These are phyloP conservation scores for Cymbopogon citratus DNA, from an alignment of 176 grass and related monocot genomes.

Conservation along the genomic window DNA sequence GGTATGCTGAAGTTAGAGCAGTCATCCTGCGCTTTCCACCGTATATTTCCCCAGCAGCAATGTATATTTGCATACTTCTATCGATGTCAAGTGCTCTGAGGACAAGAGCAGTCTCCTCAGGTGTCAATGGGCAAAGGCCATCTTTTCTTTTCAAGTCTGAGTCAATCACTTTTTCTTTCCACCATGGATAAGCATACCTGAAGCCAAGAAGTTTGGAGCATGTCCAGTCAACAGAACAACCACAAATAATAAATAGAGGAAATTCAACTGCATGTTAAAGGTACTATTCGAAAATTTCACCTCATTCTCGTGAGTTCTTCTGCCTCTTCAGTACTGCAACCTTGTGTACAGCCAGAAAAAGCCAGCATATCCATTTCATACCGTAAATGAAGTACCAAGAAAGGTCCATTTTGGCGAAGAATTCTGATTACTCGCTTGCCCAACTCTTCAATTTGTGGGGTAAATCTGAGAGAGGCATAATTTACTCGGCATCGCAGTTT, in stretches of 20 bases:
- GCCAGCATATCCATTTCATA: constrained; percentile 99
- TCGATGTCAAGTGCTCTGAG: constrained; percentile 79
- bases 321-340: constrained; percentile 78
- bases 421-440: constrained; percentile 71
- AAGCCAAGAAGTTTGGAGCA: constrained; percentile 19
- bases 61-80: constrained; percentile 81
- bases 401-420: constrained; percentile 74
- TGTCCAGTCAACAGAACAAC: not conserved
- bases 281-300: constrained; percentile 22
- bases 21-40: constrained; percentile 75
- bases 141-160: constrained; percentile 81
- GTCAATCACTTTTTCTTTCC: constrained; percentile 92
- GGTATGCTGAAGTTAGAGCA: constrained; percentile 64
- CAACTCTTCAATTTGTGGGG: constrained; percentile 81
- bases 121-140: constrained; percentile 87
- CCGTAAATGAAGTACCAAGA: constrained; percentile 88
- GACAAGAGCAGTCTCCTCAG: constrained; percentile 83
- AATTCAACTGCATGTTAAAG: not conserved
- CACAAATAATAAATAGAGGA: not conserved
- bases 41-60: constrained; percentile 91
- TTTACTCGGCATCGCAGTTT: constrained; percentile 85
- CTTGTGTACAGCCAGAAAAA: constrained; percentile 92
- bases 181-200: constrained; percentile 97
- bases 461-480: constrained; percentile 74
- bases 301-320: constrained; percentile 86